Evolutionary conservation across 169 alveolate genomes (phyloP), one percentile per base, ranked within the genome.

Genomic region (Cryptosporidium meleagridis): DNA sequence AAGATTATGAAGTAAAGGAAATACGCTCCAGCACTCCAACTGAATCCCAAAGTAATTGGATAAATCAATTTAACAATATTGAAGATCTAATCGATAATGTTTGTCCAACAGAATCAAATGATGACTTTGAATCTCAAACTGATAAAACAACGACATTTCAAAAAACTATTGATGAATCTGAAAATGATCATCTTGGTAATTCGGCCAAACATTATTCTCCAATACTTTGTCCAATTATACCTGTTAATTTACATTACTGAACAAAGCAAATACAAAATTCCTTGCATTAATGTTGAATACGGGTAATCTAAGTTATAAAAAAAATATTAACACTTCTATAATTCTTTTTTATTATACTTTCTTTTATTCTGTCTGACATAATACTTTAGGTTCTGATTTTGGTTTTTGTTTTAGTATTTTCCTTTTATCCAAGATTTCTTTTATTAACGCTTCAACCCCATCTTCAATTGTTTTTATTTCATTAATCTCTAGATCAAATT

Each of bases 171-270:
- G 65, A 72, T 23, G 85, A 53, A 31, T 72, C 37, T 8, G 85
- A 53, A 55, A 58, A 53, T 1, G 37, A 41, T 21, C 55, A 62
- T 16, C 37, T 10, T 29, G 44, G 14, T 26, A 65, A 29, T 23
- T 29, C n/a, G 31, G 41, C 51, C 3, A 65, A 62, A 51, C 33
- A 62, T 26, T 33, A 23, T 26, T 80, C 89, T 12, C 68, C 89
- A 41, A 80, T 80, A 41, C 75, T 80, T 41, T 80, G 89, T 23
- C 89, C 89, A 62, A 67, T 62, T 37, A 44, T 80, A 16, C 69
- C 73, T 26, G 37, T 67, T 26, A 41, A 29, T 44, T 26, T 55
- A n/a, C 21, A 55, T 55, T 55, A 55, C 23, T 55, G 12, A 55
- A 9, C 21, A 3, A 53, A 53, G 12, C 6, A 55, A 55, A 26